A percentile compares a stretch with the other conserved stretches of the same genome.
phyloP scores from a whole-genome alignment of 768 basidiomycete species.

The Mycena floridula region DNA sequence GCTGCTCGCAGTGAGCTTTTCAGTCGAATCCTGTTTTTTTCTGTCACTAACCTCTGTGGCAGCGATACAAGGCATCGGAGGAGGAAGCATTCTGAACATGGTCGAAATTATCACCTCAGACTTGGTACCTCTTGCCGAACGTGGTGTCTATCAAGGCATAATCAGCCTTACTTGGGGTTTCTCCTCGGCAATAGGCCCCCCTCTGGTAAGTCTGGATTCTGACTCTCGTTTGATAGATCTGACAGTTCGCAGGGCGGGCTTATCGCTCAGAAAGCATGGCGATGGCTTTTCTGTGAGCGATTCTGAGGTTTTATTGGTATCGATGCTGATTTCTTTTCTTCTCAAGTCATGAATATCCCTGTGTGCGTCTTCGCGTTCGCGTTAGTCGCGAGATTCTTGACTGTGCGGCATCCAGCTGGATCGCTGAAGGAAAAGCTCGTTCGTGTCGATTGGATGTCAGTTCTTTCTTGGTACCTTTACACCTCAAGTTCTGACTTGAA shows the following conservation, averaged over 20 bases:
- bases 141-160: too few relatives aligned
- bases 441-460: conserved; percentile 29
- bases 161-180: background rate
- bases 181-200: background rate
- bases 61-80: too few relatives aligned
- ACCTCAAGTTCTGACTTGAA: background rate
- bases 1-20: too few relatives aligned
- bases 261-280: conserved; percentile 4
- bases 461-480: background rate
- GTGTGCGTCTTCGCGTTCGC: conserved; percentile 1
- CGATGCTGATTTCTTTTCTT: background rate
- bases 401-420: conserved; percentile 14
- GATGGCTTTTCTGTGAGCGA: conserved; percentile 4
- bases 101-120: too few relatives aligned
- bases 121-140: too few relatives aligned
- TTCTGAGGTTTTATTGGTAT: background rate
- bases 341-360: background rate
- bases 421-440: conserved; percentile 18
- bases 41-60: conserved; percentile 14
- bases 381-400: conserved; percentile 2
- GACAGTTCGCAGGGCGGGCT: conserved; percentile 1
- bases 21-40: conserved; percentile 24
- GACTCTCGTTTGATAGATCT: conserved; percentile 1
- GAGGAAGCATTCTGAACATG: too few relatives aligned
- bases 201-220: background rate